A percentile compares a stretch with the other conserved stretches of the same genome.
Conservation (phyloP, 495 filamentous ascomycete species). For the Aspergillus biplanus region DNA sequence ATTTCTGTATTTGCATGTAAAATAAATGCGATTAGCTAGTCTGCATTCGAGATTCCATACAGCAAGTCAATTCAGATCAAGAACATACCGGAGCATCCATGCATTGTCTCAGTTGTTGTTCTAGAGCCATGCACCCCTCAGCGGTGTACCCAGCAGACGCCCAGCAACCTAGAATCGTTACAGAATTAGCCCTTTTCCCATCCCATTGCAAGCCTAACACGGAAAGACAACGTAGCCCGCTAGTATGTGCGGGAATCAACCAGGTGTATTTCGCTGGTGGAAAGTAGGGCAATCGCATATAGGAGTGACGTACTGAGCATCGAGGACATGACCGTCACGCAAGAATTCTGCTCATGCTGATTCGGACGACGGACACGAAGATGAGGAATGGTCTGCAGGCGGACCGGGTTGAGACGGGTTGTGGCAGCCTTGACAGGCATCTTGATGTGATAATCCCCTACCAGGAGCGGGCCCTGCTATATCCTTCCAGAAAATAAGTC, state of each 20-base stretch:
- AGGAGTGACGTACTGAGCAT: constrained; percentile 73
- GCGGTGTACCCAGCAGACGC: constrained; percentile 78
- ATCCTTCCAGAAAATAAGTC: not conserved
- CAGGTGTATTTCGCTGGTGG: too few species aligned
- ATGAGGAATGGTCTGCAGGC: constrained; percentile 82
- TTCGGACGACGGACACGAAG: constrained; percentile 87
- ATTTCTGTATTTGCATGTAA: constrained; percentile 52
- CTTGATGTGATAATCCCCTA: constrained; percentile 14
- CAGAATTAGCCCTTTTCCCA: not conserved
- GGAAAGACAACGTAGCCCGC: too few species aligned
- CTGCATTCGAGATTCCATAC: not conserved
- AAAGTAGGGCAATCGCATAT: not conserved
- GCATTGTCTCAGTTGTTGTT: constrained; percentile 82
- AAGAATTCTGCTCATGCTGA: constrained; percentile 73
- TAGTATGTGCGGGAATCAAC: too few species aligned
- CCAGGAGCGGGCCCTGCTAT: not conserved
- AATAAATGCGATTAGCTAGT: constrained; percentile 19
- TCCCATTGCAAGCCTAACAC: too few species aligned
- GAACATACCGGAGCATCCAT: constrained; percentile 80
- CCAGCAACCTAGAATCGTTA: constrained; percentile 77
- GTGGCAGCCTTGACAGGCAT: constrained; percentile 57
- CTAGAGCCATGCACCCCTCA: constrained; percentile 77
- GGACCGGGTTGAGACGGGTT: constrained; percentile 64
- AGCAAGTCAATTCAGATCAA: not conserved
- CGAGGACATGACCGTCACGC: constrained; percentile 82